Evolutionary conservation across 805 yeast genomes (phyloP).

Genomic region (Hanseniaspora vineae): DNA sequence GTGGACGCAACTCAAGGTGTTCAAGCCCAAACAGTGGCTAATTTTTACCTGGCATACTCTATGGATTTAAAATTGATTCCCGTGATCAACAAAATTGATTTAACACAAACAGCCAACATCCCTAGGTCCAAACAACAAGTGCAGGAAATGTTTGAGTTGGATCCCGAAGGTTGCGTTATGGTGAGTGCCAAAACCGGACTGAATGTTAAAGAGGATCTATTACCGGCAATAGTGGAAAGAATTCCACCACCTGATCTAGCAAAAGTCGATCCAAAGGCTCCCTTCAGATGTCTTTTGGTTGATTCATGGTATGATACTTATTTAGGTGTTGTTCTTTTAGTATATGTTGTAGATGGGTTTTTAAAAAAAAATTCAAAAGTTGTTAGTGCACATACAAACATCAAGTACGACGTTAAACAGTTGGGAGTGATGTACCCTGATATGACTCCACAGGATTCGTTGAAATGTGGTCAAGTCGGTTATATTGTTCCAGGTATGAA

Average conservation of each 20-base stretch:
- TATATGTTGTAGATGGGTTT: conserved; percentile 74
- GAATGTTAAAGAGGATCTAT: conserved; percentile 52
- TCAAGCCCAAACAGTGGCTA: conserved; percentile 98
- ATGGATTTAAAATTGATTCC: conserved; percentile 75
- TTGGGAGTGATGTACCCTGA: conserved; percentile 96
- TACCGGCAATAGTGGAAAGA: conserved; percentile 69
- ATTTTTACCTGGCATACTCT: conserved; percentile 80
- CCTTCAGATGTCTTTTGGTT: conserved; percentile 49
- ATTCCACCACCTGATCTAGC: conserved; percentile 72
- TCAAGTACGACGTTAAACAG: conserved; percentile 77
- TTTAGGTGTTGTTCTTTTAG: conserved; percentile 78
- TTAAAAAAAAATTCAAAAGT: conserved; percentile 64
- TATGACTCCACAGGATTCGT: conserved; percentile 43
- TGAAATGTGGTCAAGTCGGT: conserved; percentile 89
- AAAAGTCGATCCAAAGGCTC: conserved; percentile 40
- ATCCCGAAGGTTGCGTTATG: conserved; percentile 57
- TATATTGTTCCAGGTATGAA: conserved; percentile 93
- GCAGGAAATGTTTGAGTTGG: conserved; percentile 71
- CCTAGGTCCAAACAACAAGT: conserved; percentile 73
- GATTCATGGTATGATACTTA: conserved; percentile 97
- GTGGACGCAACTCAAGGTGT: conserved; percentile 96
- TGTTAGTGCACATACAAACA: conserved; percentile 62
- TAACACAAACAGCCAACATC: conserved; percentile 69
- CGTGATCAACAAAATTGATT: conserved; percentile 81
- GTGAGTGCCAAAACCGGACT: conserved; percentile 89